Evolutionary conservation across 495 filamentous ascomycete genomes (phyloP), one percentile per base, ranked within the genome.

Genomic region (Astrothelium macrocarpum): DNA sequence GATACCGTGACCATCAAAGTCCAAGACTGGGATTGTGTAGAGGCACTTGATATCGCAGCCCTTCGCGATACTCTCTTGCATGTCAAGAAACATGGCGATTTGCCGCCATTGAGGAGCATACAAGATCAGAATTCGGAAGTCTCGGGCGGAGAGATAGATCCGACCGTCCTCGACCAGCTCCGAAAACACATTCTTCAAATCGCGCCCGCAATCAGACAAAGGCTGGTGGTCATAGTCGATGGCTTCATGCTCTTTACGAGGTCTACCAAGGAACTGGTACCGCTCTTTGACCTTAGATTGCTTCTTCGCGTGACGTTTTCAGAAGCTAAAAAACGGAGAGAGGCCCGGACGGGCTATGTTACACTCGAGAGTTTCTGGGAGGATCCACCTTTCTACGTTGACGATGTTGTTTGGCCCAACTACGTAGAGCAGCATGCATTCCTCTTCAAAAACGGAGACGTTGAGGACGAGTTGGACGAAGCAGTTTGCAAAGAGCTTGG

Each of bases 391-490:
- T 91, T 90, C 0, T 98, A 97, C 75, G 91, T 97, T 53, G 94
- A 98, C 68, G 81, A 88, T 75, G 81, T 98, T 62, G 94, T 98
- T 2, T 98, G 94, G 94, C 92, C 91, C 31, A 89, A 91, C 65
- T 97, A 96, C 73, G 89, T 88, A 25, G 77, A 79, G 67, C 81
- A 87, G 72, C 91, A 97, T 77, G 73, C 76, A 62, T 90, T 86
- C 77, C 74, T 97, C 67, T 89, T 96, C 73, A 67, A 85, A 64
- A 76, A 77, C 25, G 84, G 81, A 2, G 80, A 89, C 72, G 85
- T 87, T 0, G 80, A 87, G 56, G 81, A 79, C 2, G 65, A 70
- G 59, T 42, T 84, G 32, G 76, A 82, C 53, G 67, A 68, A n/a
- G 73, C 71, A 2, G 73, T 80, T 3, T 60, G 83, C 29, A 62